These are phyloP conservation scores for Crotalaria pallida DNA, from an alignment of 306 rosid species.

Conservation along the genomic window DNA sequence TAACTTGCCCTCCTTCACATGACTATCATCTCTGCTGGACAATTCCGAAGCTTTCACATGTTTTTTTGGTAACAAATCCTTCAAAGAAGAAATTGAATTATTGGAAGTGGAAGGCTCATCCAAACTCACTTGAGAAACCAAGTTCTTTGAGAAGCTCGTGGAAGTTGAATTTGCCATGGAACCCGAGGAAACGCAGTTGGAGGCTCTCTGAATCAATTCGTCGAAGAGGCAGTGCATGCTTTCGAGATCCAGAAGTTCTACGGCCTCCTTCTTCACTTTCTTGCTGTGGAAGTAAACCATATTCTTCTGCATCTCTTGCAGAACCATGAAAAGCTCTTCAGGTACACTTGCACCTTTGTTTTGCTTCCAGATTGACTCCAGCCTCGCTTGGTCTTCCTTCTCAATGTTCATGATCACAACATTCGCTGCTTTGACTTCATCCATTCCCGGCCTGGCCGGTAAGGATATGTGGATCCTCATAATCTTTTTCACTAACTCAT, in stretches of 20 bases:
- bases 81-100: slow-evolving; percentile 24
- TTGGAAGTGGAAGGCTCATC: background rate
- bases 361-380: slow-evolving; percentile 41
- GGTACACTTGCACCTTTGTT: slow-evolving; percentile 37
- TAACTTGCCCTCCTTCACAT: slow-evolving; percentile 39
- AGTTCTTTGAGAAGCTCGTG: no score
- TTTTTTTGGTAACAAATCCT: slow-evolving; percentile 18
- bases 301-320: slow-evolving; percentile 53
- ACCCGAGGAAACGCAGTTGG: slow-evolving; percentile 35
- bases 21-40: slow-evolving; percentile 55
- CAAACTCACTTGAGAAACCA: slow-evolving; percentile 1
- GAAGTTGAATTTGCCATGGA: background rate
- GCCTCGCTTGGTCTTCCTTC: slow-evolving; percentile 48
- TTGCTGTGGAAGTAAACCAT: slow-evolving; percentile 39
- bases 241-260: slow-evolving; percentile 54
- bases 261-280: slow-evolving; percentile 50
- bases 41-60: slow-evolving; percentile 13
- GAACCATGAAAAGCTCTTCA: slow-evolving; percentile 49
- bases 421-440: slow-evolving; percentile 62
- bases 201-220: slow-evolving; percentile 55
- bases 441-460: slow-evolving; percentile 48
- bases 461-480: slow-evolving; percentile 56
- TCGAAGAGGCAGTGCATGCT: slow-evolving; percentile 45
- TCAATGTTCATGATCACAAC: slow-evolving; percentile 45
- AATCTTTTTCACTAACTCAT: slow-evolving; percentile 48